Evolutionary conservation across 306 rosid species (phyloP).

Genomic region (Betula pendula): DNA sequence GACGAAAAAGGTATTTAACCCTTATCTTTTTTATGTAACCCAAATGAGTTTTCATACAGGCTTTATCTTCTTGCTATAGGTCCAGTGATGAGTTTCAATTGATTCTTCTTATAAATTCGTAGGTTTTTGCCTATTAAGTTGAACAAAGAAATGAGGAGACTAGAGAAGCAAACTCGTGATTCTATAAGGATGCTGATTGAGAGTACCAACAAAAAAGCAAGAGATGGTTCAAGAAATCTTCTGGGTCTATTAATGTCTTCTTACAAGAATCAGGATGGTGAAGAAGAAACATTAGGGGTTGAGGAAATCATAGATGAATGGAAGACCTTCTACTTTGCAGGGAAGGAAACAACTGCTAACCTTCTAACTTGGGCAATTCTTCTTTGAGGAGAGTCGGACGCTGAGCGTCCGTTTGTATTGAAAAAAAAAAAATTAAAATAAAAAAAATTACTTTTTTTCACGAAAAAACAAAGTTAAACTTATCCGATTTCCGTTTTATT

Average conservation of each 20-base stretch:
- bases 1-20: no score
- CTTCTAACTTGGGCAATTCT: slow-evolving; percentile 33
- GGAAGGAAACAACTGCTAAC: slow-evolving; percentile 39
- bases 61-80: neutral
- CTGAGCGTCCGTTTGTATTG: no score
- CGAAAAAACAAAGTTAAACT: no score
- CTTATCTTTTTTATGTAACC: no score
- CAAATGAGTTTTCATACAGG: neutral
- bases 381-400: no score
- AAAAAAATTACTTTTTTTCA: no score
- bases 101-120: neutral
- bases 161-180: slow-evolving; percentile 30
- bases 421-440: no score
- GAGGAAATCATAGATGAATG: slow-evolving; percentile 42
- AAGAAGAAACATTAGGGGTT: slow-evolving; percentile 30
- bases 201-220: neutral
- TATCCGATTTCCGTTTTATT: no score
- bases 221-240: slow-evolving; percentile 25
- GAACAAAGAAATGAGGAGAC: slow-evolving; percentile 39
- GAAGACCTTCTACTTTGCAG: slow-evolving; percentile 44
- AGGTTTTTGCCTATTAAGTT: slow-evolving; percentile 41
- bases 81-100: neutral
- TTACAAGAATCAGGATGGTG: slow-evolving; percentile 31
- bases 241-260: slow-evolving; percentile 31
- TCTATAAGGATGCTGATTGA: slow-evolving; percentile 23